These are phyloP conservation scores for Aspergillus phoenicis DNA, from an alignment of 2,329 filamentous ascomycete genomes.

Conservation along the genomic window DNA sequence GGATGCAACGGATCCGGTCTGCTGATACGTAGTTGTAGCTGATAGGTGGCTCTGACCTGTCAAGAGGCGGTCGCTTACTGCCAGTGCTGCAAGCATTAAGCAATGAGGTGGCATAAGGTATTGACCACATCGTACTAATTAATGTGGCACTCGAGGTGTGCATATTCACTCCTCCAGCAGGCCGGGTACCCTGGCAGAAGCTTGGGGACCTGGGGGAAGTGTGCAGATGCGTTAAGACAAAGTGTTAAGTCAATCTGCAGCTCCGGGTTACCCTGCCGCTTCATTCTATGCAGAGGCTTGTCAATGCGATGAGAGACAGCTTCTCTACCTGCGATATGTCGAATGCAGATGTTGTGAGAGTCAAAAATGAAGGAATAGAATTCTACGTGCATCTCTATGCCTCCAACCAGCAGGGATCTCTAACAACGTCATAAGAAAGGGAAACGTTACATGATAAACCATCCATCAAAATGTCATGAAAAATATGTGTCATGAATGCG, in stretches of 20 bases:
- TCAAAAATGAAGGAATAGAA: conserved; percentile 7
- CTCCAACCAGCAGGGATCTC: conserved; percentile 20
- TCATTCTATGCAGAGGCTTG: not conserved
- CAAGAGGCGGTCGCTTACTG: not conserved
- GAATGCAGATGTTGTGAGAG: not conserved
- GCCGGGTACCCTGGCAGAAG: not conserved
- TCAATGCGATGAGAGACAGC: not conserved
- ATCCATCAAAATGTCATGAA: conserved; percentile 20
- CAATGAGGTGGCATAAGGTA: not conserved
- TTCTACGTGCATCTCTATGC: conserved; percentile 26
- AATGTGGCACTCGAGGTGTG: not conserved
- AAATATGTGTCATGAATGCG: conserved; percentile 9
- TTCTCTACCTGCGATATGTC: not conserved
- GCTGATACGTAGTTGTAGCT: not conserved
- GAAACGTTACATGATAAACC: conserved; percentile 12
- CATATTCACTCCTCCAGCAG: not conserved
- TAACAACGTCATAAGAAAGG: conserved; percentile 24
- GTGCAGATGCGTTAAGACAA: not conserved
- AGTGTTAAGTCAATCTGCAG: not conserved
- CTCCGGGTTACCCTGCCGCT: not conserved
- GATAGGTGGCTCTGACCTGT: not conserved
- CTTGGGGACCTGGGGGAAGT: not conserved
- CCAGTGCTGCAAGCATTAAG: not conserved
- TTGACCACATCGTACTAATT: not conserved
- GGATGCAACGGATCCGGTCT: not conserved